Base-by-base conservation (phyloP, 2,329 filamentous ascomycete species). In the Aspergillus piperis region DNA sequence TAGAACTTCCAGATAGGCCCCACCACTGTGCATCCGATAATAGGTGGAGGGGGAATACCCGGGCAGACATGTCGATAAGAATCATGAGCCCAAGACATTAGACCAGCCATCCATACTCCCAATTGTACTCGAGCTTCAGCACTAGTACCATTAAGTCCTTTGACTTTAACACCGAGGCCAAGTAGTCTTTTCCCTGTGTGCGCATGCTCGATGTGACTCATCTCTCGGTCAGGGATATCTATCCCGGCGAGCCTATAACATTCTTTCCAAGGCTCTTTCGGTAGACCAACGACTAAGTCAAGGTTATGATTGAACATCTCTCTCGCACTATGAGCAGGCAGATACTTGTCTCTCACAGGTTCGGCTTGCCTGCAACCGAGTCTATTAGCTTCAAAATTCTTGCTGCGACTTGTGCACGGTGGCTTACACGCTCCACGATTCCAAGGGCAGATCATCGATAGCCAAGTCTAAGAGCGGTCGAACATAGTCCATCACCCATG, bases 351-450 rank as follows among this genome's bases (percentile, higher is more conserved):
- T n/a, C 48, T 39, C 2, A 51, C 32, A 13, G 23, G 17, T 23
- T 61, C 59, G 2, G 59, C 44, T 51, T 61, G 59, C 10, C 59
- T 61, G 42, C 13, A 11, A 36, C 10, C 11, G 11, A 30, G 6
- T 15, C 0, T 51, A 36, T 36, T 15, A 51, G 48, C 48, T 8
- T 51, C 13, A 2, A 19, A 8, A 8, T 3, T 25, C 25, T 15
- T 30, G 21, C 8, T 25, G 5, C 6, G 23, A 19, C 13, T 11
- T 21, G 11, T 21, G 23, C 11, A 27, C 17, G 15, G 10, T 21
- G 17, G 51, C 55, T n/a, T 58, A 62, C 56, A 62, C 55, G 23
- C 51, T 61, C 59, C 60, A 57, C 32, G 57, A 59, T 13, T 59
- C 57, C n/a, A 62, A 38, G 3, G 51, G 51, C 19, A 56, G 32